Evolutionary conservation across 2,329 filamentous ascomycete species (phyloP), one percentile per base, ranked within the genome.

Genomic region (Leptographium galeiforme): DNA sequence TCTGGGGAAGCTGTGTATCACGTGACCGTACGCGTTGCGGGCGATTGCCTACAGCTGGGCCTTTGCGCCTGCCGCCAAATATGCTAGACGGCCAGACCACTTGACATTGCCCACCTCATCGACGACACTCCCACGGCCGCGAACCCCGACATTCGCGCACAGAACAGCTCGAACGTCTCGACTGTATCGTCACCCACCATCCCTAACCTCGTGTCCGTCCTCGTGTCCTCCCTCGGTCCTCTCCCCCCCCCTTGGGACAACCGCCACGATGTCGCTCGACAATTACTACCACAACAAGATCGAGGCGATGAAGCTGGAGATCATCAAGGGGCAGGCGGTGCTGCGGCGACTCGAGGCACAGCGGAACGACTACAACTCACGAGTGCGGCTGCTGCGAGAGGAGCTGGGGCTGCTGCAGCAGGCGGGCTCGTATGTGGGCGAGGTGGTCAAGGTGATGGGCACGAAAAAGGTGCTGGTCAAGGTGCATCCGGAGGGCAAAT

Each of bases 211-310:
- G 10, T 18, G 33, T 39, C 13, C 48, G 36, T 19, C 25, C 16
- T 11, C 16, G 11, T 25, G 7, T 16, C 18, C n/a, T n/a, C n/a
- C n/a, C n/a, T n/a, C n/a, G n/a, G 33, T 30, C 14, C 43, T 30
- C 38, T 34, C 10, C 34, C 43, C 2, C 8, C 30, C 14, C 8
- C 14, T 14, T 5, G 25, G 25, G 2, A 25, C 2, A 25, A 16
- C 39, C 59, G 65, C 70, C 79, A 84, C 67, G 69, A 98, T 98
- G 93, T 90, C 91, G 81, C 87, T 98, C 74, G 93, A 97, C 72
- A 95, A 87, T 72, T 98, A 96, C 76, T 98, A 95, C 72, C 88
- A 93, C 75, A 97, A 97, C 79, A 98, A 98, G 79, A 97, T 97
- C 74, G 93, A 98, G 87, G 84, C 87, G 70, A 95, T 97, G 87